Evolutionary conservation across 1,139 yeast species (phyloP), one percentile per base, ranked within the genome.

Genomic region (Magnusiomyces fungicola): DNA sequence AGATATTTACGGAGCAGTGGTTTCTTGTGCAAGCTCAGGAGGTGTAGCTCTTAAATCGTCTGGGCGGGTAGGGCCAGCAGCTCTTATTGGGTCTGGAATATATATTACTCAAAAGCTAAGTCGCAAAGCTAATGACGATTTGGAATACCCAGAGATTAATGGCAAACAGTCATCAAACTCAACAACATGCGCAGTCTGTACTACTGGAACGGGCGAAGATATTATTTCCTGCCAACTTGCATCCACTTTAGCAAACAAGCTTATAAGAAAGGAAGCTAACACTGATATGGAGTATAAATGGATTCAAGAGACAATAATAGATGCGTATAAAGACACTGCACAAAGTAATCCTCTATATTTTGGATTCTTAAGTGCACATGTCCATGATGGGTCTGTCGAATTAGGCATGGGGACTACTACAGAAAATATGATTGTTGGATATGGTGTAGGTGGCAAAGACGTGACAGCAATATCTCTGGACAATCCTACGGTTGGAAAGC

Each of bases 11-110:
- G 65, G 64, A 0, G 49, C 53, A 4, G 42, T 64, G 3, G 58
- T 65, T 4, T 68, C 63, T 1, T 67, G 63, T 7, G 58, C 71
- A 1, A 65, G 71, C 51, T 69, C 74, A 0, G 74, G 75, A 2
- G 74, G 74, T 0, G 56, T 63, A 1, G 53, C 67, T 6, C 56
- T 64, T 53, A 69, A 69, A 49, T 57, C 49, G 3, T 61, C 68
- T 0, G 74, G 74, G 12, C 47, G 74, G 25, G 51, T 70, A 1
- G 74, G 74, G 1, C 72, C 73, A 0, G 74, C 73, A 1, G 72
- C 70, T 1, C 45, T 68, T 1, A 50, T 64, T 2, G 69, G 70
- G 0, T 57, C 67, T 12, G 72, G 70, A 1, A 54, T 60, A 14
- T 54, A 56, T 37, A 47, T 61, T 2, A 30, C 51, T 14, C 36